Conservation (phyloP, 176 grass and related monocot species). For the Zoysia japonica region DNA sequence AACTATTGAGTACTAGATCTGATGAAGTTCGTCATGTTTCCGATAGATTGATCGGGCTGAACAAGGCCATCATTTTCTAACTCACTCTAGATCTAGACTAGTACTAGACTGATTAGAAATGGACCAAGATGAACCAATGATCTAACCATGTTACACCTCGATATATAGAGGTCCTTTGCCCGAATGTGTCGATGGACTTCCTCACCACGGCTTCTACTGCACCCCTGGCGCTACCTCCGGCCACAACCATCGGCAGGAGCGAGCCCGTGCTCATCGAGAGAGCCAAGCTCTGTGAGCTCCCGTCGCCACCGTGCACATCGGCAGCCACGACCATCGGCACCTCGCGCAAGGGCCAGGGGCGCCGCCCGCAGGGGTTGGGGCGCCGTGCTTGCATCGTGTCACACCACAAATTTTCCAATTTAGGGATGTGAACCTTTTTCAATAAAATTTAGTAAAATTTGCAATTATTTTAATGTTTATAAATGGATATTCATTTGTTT, state of each 20-base stretch:
- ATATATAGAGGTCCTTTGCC: conserved; percentile 93
- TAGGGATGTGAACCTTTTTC: too few relatives aligned
- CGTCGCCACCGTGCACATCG: conserved; percentile 24
- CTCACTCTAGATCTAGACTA: neutral
- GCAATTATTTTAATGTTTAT: too few relatives aligned
- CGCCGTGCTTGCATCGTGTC: too few relatives aligned
- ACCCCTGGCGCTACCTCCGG: conserved; percentile 27
- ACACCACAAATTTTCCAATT: too few relatives aligned
- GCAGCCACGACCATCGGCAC: too few relatives aligned
- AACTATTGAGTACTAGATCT: neutral
- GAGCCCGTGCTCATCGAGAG: conserved; percentile 93
- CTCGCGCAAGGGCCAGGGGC: too few relatives aligned
- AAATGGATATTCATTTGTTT: too few relatives aligned
- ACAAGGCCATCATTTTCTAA: conserved; percentile 29
- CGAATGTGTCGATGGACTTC: conserved; percentile 85
- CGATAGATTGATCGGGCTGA: conserved; percentile 20
- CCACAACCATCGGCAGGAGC: conserved; percentile 46
- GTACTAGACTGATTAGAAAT: conserved; percentile 36
- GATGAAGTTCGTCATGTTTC: conserved; percentile 26
- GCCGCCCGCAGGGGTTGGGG: too few relatives aligned
- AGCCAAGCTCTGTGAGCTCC: conserved; percentile 65
- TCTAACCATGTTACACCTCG: conserved; percentile 85
- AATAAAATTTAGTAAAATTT: too few relatives aligned
- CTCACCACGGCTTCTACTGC: conserved; percentile 52
- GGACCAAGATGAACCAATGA: neutral